Evolutionary conservation across 179 eudicot species (phyloP).

Genomic region (Spinacia oleracea): DNA sequence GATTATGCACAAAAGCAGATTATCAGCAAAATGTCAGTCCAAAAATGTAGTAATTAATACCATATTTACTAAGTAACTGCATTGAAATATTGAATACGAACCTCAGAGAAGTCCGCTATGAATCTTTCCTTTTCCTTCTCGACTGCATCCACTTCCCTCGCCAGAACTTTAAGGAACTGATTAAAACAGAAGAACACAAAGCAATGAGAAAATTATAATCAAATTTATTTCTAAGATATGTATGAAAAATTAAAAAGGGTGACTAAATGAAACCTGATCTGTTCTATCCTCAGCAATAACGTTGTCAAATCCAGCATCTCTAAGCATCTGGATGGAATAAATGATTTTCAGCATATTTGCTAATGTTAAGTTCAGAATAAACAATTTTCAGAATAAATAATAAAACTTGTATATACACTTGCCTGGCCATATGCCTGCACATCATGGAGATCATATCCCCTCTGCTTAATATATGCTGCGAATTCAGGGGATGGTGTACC

Average conservation of each 20-base stretch:
- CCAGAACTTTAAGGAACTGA: slow-evolving; percentile 78
- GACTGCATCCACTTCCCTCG: slow-evolving; percentile 58
- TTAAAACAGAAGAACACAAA: slow-evolving; percentile 20
- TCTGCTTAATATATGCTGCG: slow-evolving; percentile 79
- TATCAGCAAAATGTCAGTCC: background rate
- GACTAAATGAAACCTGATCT: slow-evolving; percentile 55
- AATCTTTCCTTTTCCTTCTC: slow-evolving; percentile 80
- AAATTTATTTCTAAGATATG: background rate
- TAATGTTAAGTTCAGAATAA: background rate
- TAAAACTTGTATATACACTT: background rate
- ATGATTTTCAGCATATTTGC: background rate
- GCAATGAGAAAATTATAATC: background rate
- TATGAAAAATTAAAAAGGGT: background rate
- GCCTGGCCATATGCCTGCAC: slow-evolving; percentile 89
- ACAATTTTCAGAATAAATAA: too few relatives aligned
- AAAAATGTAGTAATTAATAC: background rate
- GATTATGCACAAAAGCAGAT: background rate
- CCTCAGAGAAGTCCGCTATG: slow-evolving; percentile 83
- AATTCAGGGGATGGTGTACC: slow-evolving; percentile 71
- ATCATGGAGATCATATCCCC: slow-evolving; percentile 96
- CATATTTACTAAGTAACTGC: background rate
- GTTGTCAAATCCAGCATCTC: slow-evolving; percentile 81
- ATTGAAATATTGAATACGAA: slow-evolving; percentile 25
- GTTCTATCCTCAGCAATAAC: slow-evolving; percentile 94
- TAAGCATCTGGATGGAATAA: slow-evolving; percentile 63